Conservation (phyloP, 495 filamentous ascomycete species). For the Apiosordaria backusii region DNA sequence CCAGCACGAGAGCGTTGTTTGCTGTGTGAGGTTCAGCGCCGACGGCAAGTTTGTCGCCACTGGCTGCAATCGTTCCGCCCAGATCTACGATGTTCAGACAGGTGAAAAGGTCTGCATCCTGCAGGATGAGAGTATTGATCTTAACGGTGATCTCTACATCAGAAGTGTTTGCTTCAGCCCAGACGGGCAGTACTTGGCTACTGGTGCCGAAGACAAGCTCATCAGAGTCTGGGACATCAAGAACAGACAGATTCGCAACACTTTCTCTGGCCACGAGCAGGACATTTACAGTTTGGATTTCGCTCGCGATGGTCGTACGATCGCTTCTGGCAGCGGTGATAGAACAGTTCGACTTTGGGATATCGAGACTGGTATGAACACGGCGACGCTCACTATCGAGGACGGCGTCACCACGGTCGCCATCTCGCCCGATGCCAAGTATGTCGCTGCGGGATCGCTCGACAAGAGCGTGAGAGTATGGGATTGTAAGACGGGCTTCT, state of each 20-base stretch:
- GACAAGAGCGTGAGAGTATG: conserved; percentile 90
- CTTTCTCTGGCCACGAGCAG: conserved; percentile 83
- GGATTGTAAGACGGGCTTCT: conserved; percentile 76
- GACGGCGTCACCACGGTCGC: conserved; percentile 90
- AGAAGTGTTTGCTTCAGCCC: conserved; percentile 91
- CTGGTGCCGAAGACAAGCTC: conserved; percentile 86
- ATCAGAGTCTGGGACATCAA: conserved; percentile 90
- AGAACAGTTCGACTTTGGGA: conserved; percentile 88
- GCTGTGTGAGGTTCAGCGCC: conserved; percentile 84
- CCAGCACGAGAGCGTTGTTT: conserved; percentile 82
- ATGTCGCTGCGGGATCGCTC: conserved; percentile 80
- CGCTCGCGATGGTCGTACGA: conserved; percentile 78
- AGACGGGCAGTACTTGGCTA: conserved; percentile 83
- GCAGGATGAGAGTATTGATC: conserved; percentile 79
- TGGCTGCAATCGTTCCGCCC: conserved; percentile 82
- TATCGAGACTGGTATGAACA: conserved; percentile 68
- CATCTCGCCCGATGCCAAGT: conserved; percentile 83
- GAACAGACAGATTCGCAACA: conserved; percentile 69
- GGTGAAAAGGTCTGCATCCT: conserved; percentile 75
- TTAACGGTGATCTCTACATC: conserved; percentile 83
- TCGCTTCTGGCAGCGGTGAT: conserved; percentile 85
- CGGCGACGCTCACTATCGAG: conserved; percentile 77
- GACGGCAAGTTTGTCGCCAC: conserved; percentile 88
- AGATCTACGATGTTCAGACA: conserved; percentile 81
- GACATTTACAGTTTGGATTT: conserved; percentile 95